Evolutionary conservation across 345 rosid genomes (phyloP), one percentile per base, ranked within the genome.

Genomic region (Ceriops decandra): DNA sequence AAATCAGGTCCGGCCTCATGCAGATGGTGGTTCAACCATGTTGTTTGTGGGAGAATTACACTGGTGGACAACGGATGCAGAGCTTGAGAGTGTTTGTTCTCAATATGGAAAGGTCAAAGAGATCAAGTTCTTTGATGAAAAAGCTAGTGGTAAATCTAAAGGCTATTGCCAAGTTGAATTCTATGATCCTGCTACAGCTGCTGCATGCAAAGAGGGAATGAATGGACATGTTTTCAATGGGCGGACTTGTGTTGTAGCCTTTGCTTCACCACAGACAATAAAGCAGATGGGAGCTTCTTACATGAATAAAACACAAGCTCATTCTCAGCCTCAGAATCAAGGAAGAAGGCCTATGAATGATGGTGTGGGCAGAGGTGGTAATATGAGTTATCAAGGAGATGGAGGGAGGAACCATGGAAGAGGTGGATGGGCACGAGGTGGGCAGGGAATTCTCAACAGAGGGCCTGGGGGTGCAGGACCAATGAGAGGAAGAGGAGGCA

Each of bases 31-130:
- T 62, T 32, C 58, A 56, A 82, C 90, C 0, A 79, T 82, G 69
- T 74, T 91, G 72, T 91, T 87, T 74, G 89, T 91, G 64, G 97
- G 97, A 8, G 93, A 91, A 62, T 72, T 91, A 83, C 96, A 89
- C 78, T 91, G 93, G 97, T 91, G 97, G 96, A 91, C 96, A 5
- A 91, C 92, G 1, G 96, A 91, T 84, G 90, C 89, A 0, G 93
- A 91, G 65, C 80, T 91, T 57, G 96, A 89, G 83, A 64, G 72
- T 4, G 93, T 79, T 71, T 72, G 84, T 57, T 85, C 82, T 75
- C 82, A 87, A 79, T 89, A 85, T 74, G 92, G 96, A 68, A 62
- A 61, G 2, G 96, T 89, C 57, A 89, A 91, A 68, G 93, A 87
- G 82, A 83, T 91, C 9, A 91, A 89, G 79, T 91, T 89, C 79